Base-by-base conservation (phyloP, 2,329 filamentous ascomycete genomes). In the Hymenoscyphus occultus region DNA sequence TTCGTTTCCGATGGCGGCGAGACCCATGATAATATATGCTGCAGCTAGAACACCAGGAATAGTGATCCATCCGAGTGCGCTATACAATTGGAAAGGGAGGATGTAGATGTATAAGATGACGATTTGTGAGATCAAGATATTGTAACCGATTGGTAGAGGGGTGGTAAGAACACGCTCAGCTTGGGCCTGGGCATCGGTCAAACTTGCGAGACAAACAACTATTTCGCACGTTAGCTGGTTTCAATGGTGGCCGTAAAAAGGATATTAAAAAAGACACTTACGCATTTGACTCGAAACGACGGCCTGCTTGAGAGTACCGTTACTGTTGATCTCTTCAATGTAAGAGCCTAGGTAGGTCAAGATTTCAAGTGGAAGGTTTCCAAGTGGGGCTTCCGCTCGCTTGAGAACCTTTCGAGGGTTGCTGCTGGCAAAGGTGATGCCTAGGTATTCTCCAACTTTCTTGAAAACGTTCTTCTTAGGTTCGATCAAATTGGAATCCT, bases 321-420 rank as follows among this genome's bases (percentile, higher is more conserved):
- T 80, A 0, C 69, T 70, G 39, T 59, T 45, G 35, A 65, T 64
- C 45, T 67, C 64, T 62, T 74, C 70, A 48, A 72, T 22, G 61
- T 71, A 73, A 0, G 59, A 78, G 22, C 85, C 85, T 4, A 95
- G 77, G 74, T 94, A 89, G 73, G 84, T 89, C 39, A 95, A 80
- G 62, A 95, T 90, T 75, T 96, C 92, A 9, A 94, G 81, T 0
- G 92, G 92, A n/a, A 94, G 81, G 76, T 96, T 93, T 63, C 92
- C 92, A 13, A 94, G 82, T 0, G 91, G 90, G 70, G 84, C 85
- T 68, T 85, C 84, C 14, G 90, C 85, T 56, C 84, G 83, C 82
- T 95, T 95, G 77, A 95, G 81, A 57, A 84, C 78, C 79, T 93
- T 93, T 64, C 90, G 84, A 0, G 92, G 92, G 77, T 95, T 95